A percentile compares a stretch with the other conserved stretches of the same genome.
Conservation (phyloP, 2,329 filamentous ascomycete genomes). For the Venturia effusa region DNA sequence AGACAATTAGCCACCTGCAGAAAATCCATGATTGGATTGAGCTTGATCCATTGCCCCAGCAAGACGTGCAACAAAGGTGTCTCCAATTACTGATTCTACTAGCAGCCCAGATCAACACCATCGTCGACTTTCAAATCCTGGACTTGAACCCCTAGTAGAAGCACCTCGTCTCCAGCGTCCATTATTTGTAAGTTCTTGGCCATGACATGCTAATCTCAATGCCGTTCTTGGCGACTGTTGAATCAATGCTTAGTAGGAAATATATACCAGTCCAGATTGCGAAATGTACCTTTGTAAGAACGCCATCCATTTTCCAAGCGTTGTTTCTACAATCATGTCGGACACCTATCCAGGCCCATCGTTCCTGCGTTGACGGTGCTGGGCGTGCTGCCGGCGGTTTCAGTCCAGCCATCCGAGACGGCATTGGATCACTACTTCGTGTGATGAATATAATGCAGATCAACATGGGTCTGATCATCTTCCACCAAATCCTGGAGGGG, state of each 20-base stretch:
- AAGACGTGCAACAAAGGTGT: neutral
- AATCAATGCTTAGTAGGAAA: neutral
- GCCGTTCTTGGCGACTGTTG: neutral
- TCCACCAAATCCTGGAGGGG: slow-evolving; percentile 6
- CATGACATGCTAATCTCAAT: neutral
- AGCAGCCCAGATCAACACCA: neutral
- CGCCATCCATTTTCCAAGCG: neutral
- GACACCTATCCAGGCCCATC: neutral
- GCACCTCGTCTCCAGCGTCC: neutral
- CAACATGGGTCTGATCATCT: neutral
- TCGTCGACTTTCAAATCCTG: neutral
- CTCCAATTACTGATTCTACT: neutral
- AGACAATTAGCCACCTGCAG: too few relatives aligned
- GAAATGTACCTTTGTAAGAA: neutral
- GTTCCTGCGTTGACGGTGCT: neutral
- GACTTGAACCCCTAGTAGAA: neutral
- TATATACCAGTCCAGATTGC: neutral
- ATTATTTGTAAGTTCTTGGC: neutral
- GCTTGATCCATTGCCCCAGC: neutral
- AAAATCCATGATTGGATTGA: too few relatives aligned
- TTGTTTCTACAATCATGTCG: neutral
- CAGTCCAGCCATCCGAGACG: too few relatives aligned
- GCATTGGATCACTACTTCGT: neutral
- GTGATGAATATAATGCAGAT: neutral
- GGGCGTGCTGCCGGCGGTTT: neutral